phyloP scores from a whole-genome alignment of 495 filamentous ascomycete genomes.

The Neurospora hispaniola region DNA sequence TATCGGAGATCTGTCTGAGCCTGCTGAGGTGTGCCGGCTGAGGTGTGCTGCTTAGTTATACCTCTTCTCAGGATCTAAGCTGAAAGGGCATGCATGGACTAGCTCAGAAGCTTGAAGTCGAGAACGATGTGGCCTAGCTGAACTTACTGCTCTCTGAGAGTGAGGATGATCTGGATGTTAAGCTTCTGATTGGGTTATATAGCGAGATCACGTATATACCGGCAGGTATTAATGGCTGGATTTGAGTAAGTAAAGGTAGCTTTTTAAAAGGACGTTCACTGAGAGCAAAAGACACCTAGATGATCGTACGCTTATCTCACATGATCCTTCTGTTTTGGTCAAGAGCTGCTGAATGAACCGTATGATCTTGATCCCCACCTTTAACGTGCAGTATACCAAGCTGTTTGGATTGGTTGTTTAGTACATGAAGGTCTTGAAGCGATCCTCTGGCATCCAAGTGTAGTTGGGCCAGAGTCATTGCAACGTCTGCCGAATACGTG shows the following conservation, averaged over 20 bases:
- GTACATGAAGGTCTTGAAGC: not conserved
- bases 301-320: not conserved
- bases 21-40: not conserved
- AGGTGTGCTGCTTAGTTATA: not conserved
- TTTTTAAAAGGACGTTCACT: not conserved
- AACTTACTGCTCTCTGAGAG: not conserved
- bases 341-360: too few relatives aligned
- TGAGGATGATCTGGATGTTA: not conserved
- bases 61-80: not conserved
- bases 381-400: too few relatives aligned
- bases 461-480: not conserved
- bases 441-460: not conserved
- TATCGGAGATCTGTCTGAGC: not conserved
- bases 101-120: not conserved
- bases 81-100: not conserved
- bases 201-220: not conserved
- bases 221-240: too few relatives aligned
- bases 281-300: not conserved
- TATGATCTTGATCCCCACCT: too few relatives aligned
- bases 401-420: too few relatives aligned
- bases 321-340: too few relatives aligned
- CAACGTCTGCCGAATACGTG: not conserved
- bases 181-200: not conserved
- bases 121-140: not conserved
- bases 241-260: not conserved